phyloP scores from a whole-genome alignment of 345 rosid species.

The Eutrema yunnanense region DNA sequence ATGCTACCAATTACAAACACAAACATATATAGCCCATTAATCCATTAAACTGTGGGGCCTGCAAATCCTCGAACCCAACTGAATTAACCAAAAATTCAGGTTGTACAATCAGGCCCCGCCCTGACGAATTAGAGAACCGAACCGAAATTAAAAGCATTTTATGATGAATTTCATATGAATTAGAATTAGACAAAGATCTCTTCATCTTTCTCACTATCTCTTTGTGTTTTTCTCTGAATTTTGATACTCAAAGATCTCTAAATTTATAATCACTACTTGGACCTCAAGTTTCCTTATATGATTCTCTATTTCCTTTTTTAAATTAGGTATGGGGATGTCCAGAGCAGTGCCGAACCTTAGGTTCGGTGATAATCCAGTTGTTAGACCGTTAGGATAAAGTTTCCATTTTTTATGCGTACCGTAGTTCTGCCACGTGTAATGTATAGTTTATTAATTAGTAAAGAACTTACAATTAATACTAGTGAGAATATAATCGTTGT shows the following conservation, averaged over 20 bases:
- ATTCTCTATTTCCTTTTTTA: not conserved
- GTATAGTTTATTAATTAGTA: not conserved
- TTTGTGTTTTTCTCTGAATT: not conserved
- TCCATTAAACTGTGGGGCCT: no score
- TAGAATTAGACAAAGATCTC: not conserved
- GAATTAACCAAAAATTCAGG: no score
- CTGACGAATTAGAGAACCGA: no score
- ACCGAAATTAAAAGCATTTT: no score
- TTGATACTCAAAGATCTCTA: no score
- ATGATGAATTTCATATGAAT: not conserved
- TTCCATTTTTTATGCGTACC: not conserved
- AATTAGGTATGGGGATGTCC: not conserved
- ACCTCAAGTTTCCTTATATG: not conserved
- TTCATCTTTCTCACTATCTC: not conserved
- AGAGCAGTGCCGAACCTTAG: not conserved
- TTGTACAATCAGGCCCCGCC: no score
- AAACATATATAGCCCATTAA: no score
- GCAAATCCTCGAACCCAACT: no score
- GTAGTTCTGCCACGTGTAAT: not conserved
- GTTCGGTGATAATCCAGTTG: not conserved
- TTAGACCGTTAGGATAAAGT: not conserved
- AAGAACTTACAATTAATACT: no score
- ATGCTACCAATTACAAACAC: no score
- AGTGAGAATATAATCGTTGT: no score
- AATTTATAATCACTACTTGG: not conserved